Base-by-base conservation (phyloP, 495 filamentous ascomycete species). In the Ascodesmis nigricans region DNA sequence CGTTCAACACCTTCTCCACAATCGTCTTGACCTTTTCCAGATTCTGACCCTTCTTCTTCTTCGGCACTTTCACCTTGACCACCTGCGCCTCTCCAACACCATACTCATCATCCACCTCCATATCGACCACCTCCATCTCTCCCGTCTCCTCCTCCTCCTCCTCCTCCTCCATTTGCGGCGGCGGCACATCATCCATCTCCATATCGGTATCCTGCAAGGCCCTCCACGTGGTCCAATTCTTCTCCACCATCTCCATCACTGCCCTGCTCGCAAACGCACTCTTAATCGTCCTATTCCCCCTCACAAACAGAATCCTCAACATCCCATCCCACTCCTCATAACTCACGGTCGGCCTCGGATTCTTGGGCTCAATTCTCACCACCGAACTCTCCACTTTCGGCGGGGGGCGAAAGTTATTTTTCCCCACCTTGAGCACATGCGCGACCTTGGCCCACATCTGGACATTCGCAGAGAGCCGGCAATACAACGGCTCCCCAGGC, bases 271-370 rank as follows among this genome's bases (percentile, higher is more conserved):
- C 70, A 27, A 92, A 63, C 50, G 79, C 82, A 3, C 78, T 71
- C 17, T 78, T 63, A 22, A 93, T 59, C 7, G 80, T 90, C 38
- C 61, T 59, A 45, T 66, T 66, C 53, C 74, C 73, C 29, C 75
- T 58, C 33, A 78, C 71, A 55, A 95, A 95, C 31, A 66, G 71
- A 22, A 95, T 72, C 31, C 84, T 55, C 43, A 95, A 51, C 40
- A 95, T 58, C 0, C 84, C 84, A 52, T 95, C 84, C 71, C 82
- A 93, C 56, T 95, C 84, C 31, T 90, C 78, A 52, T 83, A 93
- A 44, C 70, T 77, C 32, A 92, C 75, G 38, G 77, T 68, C 29
- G 84, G 87, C 14, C 82, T 55, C 9, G 82, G 81, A 20, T 67
- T 61, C 58, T 91, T 81, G 5, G 73, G 74, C 40, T 78, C 69